A percentile compares a stretch with the other conserved stretches of the same genome.
Conservation (phyloP, 768 basidiomycete genomes). For the Fistulinella prunicolor region DNA sequence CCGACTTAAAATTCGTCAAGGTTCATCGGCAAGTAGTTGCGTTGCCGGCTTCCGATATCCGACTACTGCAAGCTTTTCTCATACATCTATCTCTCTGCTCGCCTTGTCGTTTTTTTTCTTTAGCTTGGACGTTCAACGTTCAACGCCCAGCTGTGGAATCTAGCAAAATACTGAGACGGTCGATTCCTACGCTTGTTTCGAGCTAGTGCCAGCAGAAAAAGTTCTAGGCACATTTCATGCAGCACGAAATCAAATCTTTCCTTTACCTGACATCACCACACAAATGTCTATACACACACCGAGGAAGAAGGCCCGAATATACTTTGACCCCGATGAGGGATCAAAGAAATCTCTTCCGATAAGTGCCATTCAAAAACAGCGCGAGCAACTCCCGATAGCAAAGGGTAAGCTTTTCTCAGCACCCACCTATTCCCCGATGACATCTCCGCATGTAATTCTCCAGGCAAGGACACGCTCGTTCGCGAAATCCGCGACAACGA, state of each 20-base stretch:
- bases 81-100: not conserved
- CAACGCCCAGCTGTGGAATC: no score
- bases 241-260: not conserved
- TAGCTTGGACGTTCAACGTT: not conserved
- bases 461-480: conserved; percentile 75
- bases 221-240: not conserved
- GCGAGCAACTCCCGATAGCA: conserved; percentile 73
- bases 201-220: not conserved
- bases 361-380: conserved; percentile 54
- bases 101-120: not conserved
- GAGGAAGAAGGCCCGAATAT: conserved; percentile 25
- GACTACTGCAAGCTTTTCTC: conserved; percentile 7
- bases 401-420: conserved; percentile 45
- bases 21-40: conserved; percentile 11
- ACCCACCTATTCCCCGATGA: not conserved
- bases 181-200: not conserved
- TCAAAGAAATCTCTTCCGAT: conserved; percentile 6
- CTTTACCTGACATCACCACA: not conserved
- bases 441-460: not conserved
- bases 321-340: conserved; percentile 20
- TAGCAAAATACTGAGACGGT: not conserved
- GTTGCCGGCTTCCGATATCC: conserved; percentile 20
- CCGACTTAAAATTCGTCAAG: no score
- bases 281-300: conserved; percentile 24
- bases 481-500: conserved; percentile 73